These are phyloP conservation scores for Fraxinus latifolia DNA, from an alignment of 305 asterid species.

Conservation along the genomic window DNA sequence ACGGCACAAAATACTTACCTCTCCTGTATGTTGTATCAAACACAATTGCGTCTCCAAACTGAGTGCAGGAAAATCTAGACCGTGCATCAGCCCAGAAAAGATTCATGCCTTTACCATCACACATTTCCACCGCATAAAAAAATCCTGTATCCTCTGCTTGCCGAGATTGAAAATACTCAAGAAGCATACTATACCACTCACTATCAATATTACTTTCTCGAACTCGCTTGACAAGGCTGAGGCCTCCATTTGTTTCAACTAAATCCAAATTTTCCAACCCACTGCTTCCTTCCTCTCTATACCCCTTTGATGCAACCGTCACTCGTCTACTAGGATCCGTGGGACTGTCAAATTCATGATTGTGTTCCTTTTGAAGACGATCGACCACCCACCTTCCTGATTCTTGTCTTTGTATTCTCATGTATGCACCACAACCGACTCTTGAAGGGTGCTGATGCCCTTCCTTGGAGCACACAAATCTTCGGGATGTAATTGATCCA, in stretches of 20 bases:
- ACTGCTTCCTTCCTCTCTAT: conserved; percentile 62
- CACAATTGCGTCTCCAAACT: conserved; percentile 82
- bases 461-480: conserved; percentile 96
- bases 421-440: conserved; percentile 90
- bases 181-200: conserved; percentile 67
- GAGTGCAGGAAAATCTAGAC: conserved; percentile 76
- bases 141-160: conserved; percentile 89
- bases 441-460: conserved; percentile 98
- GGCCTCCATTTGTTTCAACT: conserved; percentile 75
- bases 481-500: conserved; percentile 90
- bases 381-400: conserved; percentile 82
- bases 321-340: conserved; percentile 45
- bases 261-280: conserved; percentile 79
- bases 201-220: conserved; percentile 51
- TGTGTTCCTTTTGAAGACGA: conserved; percentile 80
- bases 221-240: conserved; percentile 64
- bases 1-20: conserved; percentile 56
- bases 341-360: conserved; percentile 54
- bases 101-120: conserved; percentile 65
- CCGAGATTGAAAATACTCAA: conserved; percentile 78
- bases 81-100: conserved; percentile 88
- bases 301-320: conserved; percentile 55
- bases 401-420: conserved; percentile 93
- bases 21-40: conserved; percentile 77
- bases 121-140: conserved; percentile 74